phyloP scores from a whole-genome alignment of 352 stramenopile species.

The Peronospora belbahrii region DNA sequence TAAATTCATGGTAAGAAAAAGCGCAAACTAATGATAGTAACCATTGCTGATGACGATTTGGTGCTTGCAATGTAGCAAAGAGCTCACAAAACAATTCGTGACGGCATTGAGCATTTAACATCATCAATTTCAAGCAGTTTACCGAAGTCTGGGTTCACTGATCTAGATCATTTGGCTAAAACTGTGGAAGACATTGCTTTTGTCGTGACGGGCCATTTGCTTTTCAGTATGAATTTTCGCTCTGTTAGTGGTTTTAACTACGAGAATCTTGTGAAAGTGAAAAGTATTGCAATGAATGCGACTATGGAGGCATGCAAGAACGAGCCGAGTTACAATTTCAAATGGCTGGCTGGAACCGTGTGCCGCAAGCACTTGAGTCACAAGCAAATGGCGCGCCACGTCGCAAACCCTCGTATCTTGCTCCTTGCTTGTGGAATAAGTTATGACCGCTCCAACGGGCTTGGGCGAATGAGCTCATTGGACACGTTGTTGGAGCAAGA shows the following conservation, averaged over 20 bases:
- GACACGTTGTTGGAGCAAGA: conserved; percentile 95
- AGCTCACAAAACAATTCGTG: conserved; percentile 51
- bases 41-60: conserved; percentile 7
- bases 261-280: conserved; percentile 67
- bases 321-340: conserved; percentile 82
- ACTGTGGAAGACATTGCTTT: conserved; percentile 73
- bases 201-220: conserved; percentile 58
- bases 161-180: conserved; percentile 33
- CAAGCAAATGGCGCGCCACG: conserved; percentile 91
- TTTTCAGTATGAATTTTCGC: conserved; percentile 81
- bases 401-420: conserved; percentile 95
- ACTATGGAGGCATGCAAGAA: conserved; percentile 66
- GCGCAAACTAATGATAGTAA: neutral
- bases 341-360: conserved; percentile 92
- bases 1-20: conserved; percentile 62
- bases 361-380: conserved; percentile 95
- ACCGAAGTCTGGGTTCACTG: conserved; percentile 17
- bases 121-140: conserved; percentile 27
- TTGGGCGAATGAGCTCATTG: conserved; percentile 88
- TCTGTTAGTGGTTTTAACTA: conserved; percentile 75
- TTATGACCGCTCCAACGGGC: conserved; percentile 86
- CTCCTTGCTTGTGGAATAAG: conserved; percentile 94
- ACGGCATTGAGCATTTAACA: conserved; percentile 41
- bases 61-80: conserved; percentile 32
- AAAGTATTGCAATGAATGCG: conserved; percentile 58